These are phyloP conservation scores for Mortierella sp. DNA, from an alignment of 371 early-diverging fungal species.

Conservation along the genomic window DNA sequence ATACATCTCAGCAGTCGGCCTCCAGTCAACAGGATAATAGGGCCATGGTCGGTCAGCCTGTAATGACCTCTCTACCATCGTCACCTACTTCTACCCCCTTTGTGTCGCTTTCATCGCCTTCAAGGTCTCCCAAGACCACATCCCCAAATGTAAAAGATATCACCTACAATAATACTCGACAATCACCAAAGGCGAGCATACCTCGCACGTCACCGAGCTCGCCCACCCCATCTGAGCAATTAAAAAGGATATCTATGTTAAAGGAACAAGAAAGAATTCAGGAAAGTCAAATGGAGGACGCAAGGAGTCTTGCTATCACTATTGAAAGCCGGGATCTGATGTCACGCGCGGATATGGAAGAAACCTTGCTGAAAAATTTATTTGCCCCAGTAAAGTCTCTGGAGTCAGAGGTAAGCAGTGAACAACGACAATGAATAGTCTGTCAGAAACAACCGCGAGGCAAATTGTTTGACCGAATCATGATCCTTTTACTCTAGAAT, in stretches of 20 bases:
- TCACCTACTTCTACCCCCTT: background rate
- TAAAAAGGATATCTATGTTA: background rate
- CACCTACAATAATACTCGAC: background rate
- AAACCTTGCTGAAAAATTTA: slow-evolving; percentile 36
- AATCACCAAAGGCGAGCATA: background rate
- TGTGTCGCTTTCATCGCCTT: background rate
- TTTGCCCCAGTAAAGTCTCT: slow-evolving; percentile 30
- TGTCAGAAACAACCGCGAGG: too few species aligned
- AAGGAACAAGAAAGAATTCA: background rate
- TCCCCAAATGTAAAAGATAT: background rate
- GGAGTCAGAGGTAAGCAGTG: slow-evolving; percentile 32
- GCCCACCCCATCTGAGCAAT: background rate
- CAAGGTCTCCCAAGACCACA: background rate
- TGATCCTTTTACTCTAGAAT: slow-evolving; percentile 25
- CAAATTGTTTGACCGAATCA: background rate
- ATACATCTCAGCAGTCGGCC: slow-evolving; percentile 2
- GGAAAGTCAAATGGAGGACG: slow-evolving; percentile 28
- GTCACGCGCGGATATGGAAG: slow-evolving; percentile 51
- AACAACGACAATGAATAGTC: background rate
- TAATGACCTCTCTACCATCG: background rate
- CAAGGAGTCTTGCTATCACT: slow-evolving; percentile 44
- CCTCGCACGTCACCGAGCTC: background rate
- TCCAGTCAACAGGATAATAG: background rate
- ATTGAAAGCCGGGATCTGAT: slow-evolving; percentile 37
- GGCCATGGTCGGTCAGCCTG: background rate